phyloP scores from a whole-genome alignment of 2,329 filamentous ascomycete species.

The Colletotrichum gigasporum region DNA sequence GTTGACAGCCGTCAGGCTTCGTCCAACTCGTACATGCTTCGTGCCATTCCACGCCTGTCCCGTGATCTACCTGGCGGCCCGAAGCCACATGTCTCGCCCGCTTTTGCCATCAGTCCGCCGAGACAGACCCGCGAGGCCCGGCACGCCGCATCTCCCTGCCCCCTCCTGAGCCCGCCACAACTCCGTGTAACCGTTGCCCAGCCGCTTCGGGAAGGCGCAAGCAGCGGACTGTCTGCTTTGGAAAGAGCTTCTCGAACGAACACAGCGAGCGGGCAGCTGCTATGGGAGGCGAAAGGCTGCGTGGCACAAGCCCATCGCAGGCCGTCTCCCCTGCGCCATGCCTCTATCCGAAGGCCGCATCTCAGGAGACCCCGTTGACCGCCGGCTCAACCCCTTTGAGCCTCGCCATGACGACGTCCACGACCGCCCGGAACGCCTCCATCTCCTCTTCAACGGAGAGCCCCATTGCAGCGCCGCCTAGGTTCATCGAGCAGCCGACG shows the following conservation, averaged over 20 bases:
- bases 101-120: not conserved
- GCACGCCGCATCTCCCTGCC: not conserved
- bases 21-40: not conserved
- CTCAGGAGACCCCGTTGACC: slow-evolving; percentile 30
- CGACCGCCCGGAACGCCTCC: slow-evolving; percentile 81
- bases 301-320: not conserved
- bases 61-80: not conserved
- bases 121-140: slow-evolving; percentile 6
- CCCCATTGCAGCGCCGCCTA: slow-evolving; percentile 77
- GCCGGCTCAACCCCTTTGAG: slow-evolving; percentile 46
- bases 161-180: not conserved
- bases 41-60: not conserved
- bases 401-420: slow-evolving; percentile 72
- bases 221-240: not conserved
- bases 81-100: slow-evolving; percentile 8
- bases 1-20: not conserved
- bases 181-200: slow-evolving; percentile 2
- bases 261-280: not conserved
- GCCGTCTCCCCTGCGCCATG: not conserved
- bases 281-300: not conserved
- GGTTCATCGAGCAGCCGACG: slow-evolving; percentile 86
- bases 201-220: slow-evolving; percentile 7
- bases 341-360: not conserved
- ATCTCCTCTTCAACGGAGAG: slow-evolving; percentile 93
- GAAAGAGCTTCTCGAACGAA: not conserved